phyloP scores from a whole-genome alignment of 164 flowering plant genomes.

The Nymphaea colorata region DNA sequence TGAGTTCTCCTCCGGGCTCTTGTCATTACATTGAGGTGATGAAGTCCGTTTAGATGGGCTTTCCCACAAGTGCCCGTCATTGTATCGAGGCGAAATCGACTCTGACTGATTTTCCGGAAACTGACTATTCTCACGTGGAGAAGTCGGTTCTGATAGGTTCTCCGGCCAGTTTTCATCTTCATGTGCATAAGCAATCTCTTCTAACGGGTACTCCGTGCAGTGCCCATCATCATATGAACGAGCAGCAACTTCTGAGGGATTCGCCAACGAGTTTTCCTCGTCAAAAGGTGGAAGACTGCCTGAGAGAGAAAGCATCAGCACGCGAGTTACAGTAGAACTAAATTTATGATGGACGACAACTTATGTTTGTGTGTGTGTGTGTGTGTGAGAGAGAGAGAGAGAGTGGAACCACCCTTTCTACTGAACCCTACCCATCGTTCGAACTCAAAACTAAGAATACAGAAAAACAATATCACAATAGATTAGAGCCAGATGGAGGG shows the following conservation, averaged over 20 bases:
- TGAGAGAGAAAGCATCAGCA: neutral
- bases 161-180: neutral
- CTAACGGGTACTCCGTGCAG: neutral
- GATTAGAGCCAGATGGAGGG: too few species aligned
- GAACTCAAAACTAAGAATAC: too few species aligned
- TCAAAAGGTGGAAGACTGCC: neutral
- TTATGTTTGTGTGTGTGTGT: too few species aligned
- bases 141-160: slow-evolving; percentile 2
- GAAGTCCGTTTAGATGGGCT: slow-evolving; percentile 27
- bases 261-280: neutral
- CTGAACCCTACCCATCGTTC: neutral
- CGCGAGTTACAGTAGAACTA: neutral
- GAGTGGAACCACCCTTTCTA: neutral
- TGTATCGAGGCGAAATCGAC: slow-evolving; percentile 16
- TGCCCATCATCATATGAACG: neutral
- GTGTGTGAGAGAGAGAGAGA: neutral
- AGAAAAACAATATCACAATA: too few species aligned
- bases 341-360: neutral
- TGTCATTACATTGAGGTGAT: slow-evolving; percentile 22
- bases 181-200: neutral
- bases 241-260: neutral
- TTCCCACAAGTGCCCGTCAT: slow-evolving; percentile 46
- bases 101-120: neutral
- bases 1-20: slow-evolving; percentile 50
- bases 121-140: neutral